phyloP scores from a whole-genome alignment of 305 asterid species.

The Ruellia speciosa region DNA sequence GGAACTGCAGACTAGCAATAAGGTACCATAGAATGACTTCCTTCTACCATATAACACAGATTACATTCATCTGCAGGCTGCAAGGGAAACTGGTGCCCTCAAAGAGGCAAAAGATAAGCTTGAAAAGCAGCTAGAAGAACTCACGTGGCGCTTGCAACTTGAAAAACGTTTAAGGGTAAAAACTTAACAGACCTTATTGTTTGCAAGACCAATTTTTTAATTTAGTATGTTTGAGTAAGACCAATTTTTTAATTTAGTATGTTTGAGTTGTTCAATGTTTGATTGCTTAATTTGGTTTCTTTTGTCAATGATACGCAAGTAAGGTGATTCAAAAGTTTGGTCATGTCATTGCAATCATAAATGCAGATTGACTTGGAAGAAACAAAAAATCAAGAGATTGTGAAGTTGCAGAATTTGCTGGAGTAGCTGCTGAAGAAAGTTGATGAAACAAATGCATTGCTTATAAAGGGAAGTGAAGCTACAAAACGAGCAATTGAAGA shows the following conservation, averaged over 20 bases:
- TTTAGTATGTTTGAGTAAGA: no score
- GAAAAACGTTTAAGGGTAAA: constrained; percentile 89
- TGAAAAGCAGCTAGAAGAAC: constrained; percentile 91
- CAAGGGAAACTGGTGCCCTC: constrained; percentile 97
- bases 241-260: no score
- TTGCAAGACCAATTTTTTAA: no score
- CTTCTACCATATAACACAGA: no score
- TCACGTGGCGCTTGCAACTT: constrained; percentile 92
- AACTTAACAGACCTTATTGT: neutral
- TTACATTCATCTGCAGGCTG: constrained; percentile 84
- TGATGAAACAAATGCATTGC: constrained; percentile 63
- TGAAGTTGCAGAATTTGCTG: constrained; percentile 57
- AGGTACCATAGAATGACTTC: no score
- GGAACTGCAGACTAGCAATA: no score
- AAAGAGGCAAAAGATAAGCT: constrained; percentile 99
- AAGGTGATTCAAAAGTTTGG: no score
- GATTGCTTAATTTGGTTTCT: constrained; percentile 11
- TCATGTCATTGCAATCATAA: no score
- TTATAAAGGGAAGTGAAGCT: constrained; percentile 74
- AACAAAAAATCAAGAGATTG: constrained; percentile 65
- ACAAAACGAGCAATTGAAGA: constrained; percentile 89
- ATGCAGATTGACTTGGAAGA: constrained; percentile 90
- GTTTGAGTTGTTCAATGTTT: no score
- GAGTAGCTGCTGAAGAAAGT: constrained; percentile 70
- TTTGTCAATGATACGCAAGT: no score